Conservation (phyloP, 345 rosid species). For the Aegle marmelos region DNA sequence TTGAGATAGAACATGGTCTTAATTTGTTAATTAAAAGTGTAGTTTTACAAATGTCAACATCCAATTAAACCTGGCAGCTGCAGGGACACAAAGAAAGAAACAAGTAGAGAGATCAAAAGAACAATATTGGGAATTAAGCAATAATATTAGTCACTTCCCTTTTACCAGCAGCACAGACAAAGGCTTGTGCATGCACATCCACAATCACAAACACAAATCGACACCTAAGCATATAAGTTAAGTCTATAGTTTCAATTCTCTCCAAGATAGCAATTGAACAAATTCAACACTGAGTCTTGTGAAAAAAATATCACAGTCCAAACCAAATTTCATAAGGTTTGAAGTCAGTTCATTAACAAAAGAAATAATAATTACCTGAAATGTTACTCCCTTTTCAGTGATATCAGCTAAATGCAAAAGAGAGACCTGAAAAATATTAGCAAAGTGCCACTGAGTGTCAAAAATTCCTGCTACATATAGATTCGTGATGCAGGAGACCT, state of each 20-base stretch:
- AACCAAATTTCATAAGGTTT: constrained; percentile 1
- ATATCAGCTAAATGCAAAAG: constrained; percentile 77
- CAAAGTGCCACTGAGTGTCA: neutral
- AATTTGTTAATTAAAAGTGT: neutral
- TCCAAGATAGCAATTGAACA: neutral
- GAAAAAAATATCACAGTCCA: neutral
- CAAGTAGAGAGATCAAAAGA: neutral
- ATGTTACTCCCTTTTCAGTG: constrained; percentile 74
- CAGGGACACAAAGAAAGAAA: neutral
- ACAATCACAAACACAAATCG: neutral
- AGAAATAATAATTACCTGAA: constrained; percentile 48
- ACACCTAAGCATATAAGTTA: neutral
- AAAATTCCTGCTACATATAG: neutral
- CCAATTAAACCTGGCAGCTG: neutral
- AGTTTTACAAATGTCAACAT: neutral
- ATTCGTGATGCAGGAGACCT: neutral
- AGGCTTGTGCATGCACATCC: neutral
- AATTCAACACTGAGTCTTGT: neutral
- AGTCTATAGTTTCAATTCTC: neutral
- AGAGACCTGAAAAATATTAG: constrained; percentile 53
- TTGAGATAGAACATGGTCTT: neutral
- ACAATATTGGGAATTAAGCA: neutral
- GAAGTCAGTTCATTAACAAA: neutral
- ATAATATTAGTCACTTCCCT: neutral
- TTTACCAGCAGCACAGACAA: neutral